These are phyloP conservation scores for Pezicula neosporulosa DNA, from an alignment of 2,329 filamentous ascomycete species.

Conservation along the genomic window DNA sequence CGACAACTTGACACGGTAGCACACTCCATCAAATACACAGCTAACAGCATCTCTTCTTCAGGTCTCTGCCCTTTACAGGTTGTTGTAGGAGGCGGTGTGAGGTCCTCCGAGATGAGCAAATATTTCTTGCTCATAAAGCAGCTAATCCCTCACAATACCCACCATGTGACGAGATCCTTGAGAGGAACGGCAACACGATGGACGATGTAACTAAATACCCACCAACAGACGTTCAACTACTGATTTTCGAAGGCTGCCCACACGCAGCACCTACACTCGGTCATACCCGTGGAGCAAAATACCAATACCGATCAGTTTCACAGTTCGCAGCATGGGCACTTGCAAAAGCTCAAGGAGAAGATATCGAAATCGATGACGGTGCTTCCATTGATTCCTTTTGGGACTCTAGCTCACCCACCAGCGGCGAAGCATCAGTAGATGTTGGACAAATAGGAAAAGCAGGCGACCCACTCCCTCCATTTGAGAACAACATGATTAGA, in stretches of 20 bases:
- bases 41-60: not conserved
- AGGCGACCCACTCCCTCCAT: constrained; percentile 75
- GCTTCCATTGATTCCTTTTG: constrained; percentile 25
- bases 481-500: constrained; percentile 83
- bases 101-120: constrained; percentile 86
- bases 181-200: constrained; percentile 50
- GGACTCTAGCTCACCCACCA: no score
- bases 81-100: constrained; percentile 80
- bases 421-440: not conserved
- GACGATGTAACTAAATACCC: constrained; percentile 58
- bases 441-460: constrained; percentile 63
- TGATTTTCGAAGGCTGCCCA: constrained; percentile 91
- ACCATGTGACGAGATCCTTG: constrained; percentile 57
- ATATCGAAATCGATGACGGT: constrained; percentile 75
- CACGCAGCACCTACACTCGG: constrained; percentile 85
- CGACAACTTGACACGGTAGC: no score
- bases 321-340: constrained; percentile 91
- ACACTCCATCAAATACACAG: no score
- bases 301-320: constrained; percentile 85
- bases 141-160: constrained; percentile 74
- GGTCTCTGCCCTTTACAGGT: constrained; percentile 83
- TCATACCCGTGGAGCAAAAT: constrained; percentile 87
- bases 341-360: constrained; percentile 70
- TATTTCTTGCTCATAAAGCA: constrained; percentile 92
- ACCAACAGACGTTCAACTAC: constrained; percentile 84